Evolutionary conservation across 176 grass and related monocot species (phyloP).

Genomic region (Aegilops tauschii): DNA sequence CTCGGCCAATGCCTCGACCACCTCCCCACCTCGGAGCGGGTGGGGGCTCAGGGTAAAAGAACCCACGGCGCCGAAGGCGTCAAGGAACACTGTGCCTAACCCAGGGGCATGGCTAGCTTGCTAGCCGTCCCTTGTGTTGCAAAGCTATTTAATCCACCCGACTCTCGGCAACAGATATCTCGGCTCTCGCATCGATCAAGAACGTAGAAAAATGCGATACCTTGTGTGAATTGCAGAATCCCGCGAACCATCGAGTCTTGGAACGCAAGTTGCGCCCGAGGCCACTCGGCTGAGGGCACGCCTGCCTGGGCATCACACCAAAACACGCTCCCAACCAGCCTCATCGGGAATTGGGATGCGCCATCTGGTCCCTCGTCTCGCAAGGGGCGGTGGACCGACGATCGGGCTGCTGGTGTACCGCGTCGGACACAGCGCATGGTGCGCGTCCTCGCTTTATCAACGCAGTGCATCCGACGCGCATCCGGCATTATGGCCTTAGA

Average conservation of each 20-base stretch:
- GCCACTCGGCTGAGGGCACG: conserved; percentile 19
- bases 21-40: neutral
- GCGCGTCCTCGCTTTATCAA: no score
- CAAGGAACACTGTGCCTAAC: no score
- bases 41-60: no score
- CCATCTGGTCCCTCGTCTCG: neutral
- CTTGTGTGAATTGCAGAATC: conserved; percentile 91
- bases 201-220: conserved; percentile 82
- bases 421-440: no score
- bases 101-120: no score
- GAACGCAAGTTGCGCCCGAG: conserved; percentile 77
- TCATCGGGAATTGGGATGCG: neutral
- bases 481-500: no score
- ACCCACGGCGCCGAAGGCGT: no score
- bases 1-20: no score
- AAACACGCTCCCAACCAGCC: no score
- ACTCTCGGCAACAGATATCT: conserved; percentile 76
- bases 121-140: neutral
- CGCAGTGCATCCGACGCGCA: no score
- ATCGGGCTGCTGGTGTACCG: no score
- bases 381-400: no score
- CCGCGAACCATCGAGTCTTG: conserved; percentile 79
- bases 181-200: conserved; percentile 73
- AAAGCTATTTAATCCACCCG: neutral
- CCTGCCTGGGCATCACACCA: neutral